Evolutionary conservation across 2,329 filamentous ascomycete genomes (phyloP), one percentile per base, ranked within the genome.

Genomic region (Ophiostoma himal-ulmi): DNA sequence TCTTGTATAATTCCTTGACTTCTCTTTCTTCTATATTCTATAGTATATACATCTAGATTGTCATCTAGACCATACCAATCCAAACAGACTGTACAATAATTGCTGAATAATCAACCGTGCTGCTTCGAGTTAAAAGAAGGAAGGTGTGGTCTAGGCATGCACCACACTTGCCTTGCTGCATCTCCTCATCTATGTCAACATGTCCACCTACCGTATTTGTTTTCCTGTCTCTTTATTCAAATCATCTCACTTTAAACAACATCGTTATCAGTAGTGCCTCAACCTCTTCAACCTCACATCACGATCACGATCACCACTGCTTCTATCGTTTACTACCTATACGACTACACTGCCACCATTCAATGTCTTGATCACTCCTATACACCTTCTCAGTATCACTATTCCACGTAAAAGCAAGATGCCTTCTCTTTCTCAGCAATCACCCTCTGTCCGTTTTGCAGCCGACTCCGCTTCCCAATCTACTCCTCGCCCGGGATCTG

Each of bases 1-100:
- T 26, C 54, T 54, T 44, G 60, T 48, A 65, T 60, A 54, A 65
- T 68, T 65, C 48, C 30, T 54, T 34, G 37, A 22, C 60, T 68
- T 68, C 37, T 41, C 39, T 14, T 11, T 22, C 17, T 17, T 14
- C 17, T 44, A 5, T 44, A 1, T 44, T 44, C 17, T 20, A 48
- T 48, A 48, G 2, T n/a, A 5, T 44, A 48, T 34, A 11, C 57
- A 62, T 65, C 34, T 37, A 17, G 17, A 39, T 39, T n/a, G 34
- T 5, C 14, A 37, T 39, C 30, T 64, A 65, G 60, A 65, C n/a
- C 22, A 26, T 17, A 54, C 26, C 57, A 36, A 62, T 34, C 11
- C 39, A 37, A 36, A 64, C 60, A 36, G 39, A 37, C 37, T 64
- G 20, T 64, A 36, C 37, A 64, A 37, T n/a, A 36, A 20, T 6